phyloP scores from a whole-genome alignment of 192 early-diverging fungal genomes.

The Polychytrium aggregatum region DNA sequence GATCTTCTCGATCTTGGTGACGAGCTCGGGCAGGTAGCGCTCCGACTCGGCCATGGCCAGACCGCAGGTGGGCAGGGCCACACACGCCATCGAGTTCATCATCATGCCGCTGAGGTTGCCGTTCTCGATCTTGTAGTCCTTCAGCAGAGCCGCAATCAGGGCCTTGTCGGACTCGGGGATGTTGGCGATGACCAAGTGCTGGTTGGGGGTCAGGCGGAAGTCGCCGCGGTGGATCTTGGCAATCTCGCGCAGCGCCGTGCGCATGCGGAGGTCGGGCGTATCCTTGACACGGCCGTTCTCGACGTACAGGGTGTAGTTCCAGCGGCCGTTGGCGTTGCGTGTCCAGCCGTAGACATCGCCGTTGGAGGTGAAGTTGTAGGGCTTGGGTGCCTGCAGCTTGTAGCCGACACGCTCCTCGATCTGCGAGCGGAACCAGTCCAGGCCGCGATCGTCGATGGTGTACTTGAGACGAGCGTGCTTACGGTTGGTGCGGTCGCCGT shows the following conservation, averaged over 20 bases:
- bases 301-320: slow-evolving; percentile 81
- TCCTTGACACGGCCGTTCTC: slow-evolving; percentile 89
- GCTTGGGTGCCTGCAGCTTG: slow-evolving; percentile 50
- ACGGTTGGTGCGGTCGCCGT: slow-evolving; percentile 92
- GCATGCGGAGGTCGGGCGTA: slow-evolving; percentile 52
- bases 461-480: slow-evolving; percentile 98
- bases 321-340: slow-evolving; percentile 49
- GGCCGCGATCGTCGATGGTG: slow-evolving; percentile 89
- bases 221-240: slow-evolving; percentile 60
- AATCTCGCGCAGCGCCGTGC: slow-evolving; percentile 67
- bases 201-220: slow-evolving; percentile 87
- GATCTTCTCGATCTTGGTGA: slow-evolving; percentile 64
- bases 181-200: slow-evolving; percentile 75
- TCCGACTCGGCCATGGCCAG: slow-evolving; percentile 97
- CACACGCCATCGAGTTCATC: slow-evolving; percentile 90
- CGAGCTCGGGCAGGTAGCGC: slow-evolving; percentile 81
- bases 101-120: slow-evolving; percentile 66
- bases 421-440: slow-evolving; percentile 82
- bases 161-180: slow-evolving; percentile 59
- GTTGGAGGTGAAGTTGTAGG: slow-evolving; percentile 75
- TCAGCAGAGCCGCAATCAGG: slow-evolving; percentile 39
- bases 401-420: slow-evolving; percentile 73
- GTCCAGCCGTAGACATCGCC: slow-evolving; percentile 95
- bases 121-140: slow-evolving; percentile 63
- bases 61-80: slow-evolving; percentile 87